Evolutionary conservation across 1,284 basidiomycete genomes (phyloP).

Genomic region (Violaceomyces palustris): DNA sequence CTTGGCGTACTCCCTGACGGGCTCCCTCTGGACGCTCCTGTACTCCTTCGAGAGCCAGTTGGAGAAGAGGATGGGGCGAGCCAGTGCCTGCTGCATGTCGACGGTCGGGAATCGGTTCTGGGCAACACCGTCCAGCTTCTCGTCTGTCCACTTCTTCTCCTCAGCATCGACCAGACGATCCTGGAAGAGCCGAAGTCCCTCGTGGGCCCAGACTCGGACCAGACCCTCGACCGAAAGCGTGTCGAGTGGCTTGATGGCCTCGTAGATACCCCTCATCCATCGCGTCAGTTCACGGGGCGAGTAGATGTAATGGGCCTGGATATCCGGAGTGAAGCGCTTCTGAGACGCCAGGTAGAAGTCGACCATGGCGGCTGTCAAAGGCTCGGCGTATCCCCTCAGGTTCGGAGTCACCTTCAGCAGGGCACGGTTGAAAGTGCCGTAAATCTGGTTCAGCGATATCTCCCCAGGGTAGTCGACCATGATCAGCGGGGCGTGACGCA

Average conservation of each 20-base stretch:
- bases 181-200: slow-evolving; percentile 93
- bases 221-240: slow-evolving; percentile 85
- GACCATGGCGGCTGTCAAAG: slow-evolving; percentile 97
- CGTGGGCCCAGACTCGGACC: slow-evolving; percentile 96
- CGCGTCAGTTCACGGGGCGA: slow-evolving; percentile 96
- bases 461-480: slow-evolving; percentile 99
- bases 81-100: slow-evolving; percentile 67
- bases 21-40: slow-evolving; percentile 86
- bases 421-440: slow-evolving; percentile 96
- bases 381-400: slow-evolving; percentile 84
- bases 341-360: slow-evolving; percentile 90
- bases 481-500: slow-evolving; percentile 94
- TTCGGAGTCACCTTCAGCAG: slow-evolving; percentile 92
- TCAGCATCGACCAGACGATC: slow-evolving; percentile 74
- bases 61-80: slow-evolving; percentile 88
- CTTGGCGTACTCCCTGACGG: slow-evolving; percentile 91
- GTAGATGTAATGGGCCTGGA: slow-evolving; percentile 98
- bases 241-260: slow-evolving; percentile 88
- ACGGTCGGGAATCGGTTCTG: slow-evolving; percentile 87
- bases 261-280: slow-evolving; percentile 96
- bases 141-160: slow-evolving; percentile 75
- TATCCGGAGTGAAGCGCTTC: slow-evolving; percentile 86
- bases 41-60: slow-evolving; percentile 99
- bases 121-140: slow-evolving; percentile 78
- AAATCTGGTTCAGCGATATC: slow-evolving; percentile 94